Percentiles rank a stretch among this genome's conserved stretches.
These are phyloP conservation scores for Daedalea quercina DNA, from an alignment of 768 basidiomycete species.

Conservation along the genomic window DNA sequence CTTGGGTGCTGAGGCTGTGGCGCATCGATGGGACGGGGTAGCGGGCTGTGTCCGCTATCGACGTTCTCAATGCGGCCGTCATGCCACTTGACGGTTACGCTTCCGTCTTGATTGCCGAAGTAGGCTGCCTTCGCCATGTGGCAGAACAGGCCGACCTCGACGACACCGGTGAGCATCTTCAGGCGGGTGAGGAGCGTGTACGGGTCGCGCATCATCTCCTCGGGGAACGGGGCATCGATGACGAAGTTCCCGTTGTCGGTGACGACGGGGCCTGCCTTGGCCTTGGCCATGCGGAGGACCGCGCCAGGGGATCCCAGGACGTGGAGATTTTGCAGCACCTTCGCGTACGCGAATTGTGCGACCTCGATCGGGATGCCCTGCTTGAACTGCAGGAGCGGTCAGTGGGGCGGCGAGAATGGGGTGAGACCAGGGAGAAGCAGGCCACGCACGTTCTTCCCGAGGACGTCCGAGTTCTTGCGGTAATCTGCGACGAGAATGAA, in stretches of 20 bases:
- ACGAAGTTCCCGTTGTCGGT: slow-evolving; percentile 97
- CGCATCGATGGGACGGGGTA: neutral
- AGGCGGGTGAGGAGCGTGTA: slow-evolving; percentile 61
- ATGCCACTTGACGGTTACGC: slow-evolving; percentile 53
- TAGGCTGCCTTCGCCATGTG: slow-evolving; percentile 92
- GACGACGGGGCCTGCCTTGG: slow-evolving; percentile 93
- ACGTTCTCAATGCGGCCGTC: slow-evolving; percentile 41
- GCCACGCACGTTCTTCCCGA: slow-evolving; percentile 73
- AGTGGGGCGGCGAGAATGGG: neutral
- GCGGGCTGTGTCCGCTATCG: slow-evolving; percentile 5
- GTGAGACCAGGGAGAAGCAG: neutral
- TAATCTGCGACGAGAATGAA: slow-evolving; percentile 94
- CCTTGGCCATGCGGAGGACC: slow-evolving; percentile 86
- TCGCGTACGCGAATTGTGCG: slow-evolving; percentile 91
- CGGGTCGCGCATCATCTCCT: slow-evolving; percentile 62
- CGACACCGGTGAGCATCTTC: slow-evolving; percentile 94
- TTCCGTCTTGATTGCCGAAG: slow-evolving; percentile 85
- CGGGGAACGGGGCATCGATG: slow-evolving; percentile 90
- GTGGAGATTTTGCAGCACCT: slow-evolving; percentile 70
- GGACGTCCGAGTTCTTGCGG: slow-evolving; percentile 80
- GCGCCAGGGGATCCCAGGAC: slow-evolving; percentile 62
- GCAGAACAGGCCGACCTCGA: slow-evolving; percentile 99
- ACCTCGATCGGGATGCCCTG: slow-evolving; percentile 96
- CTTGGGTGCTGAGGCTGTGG: neutral
- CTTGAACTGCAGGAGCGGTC: slow-evolving; percentile 46